Conservation (phyloP, 139 green algal species). For the Penium margaritaceum region DNA sequence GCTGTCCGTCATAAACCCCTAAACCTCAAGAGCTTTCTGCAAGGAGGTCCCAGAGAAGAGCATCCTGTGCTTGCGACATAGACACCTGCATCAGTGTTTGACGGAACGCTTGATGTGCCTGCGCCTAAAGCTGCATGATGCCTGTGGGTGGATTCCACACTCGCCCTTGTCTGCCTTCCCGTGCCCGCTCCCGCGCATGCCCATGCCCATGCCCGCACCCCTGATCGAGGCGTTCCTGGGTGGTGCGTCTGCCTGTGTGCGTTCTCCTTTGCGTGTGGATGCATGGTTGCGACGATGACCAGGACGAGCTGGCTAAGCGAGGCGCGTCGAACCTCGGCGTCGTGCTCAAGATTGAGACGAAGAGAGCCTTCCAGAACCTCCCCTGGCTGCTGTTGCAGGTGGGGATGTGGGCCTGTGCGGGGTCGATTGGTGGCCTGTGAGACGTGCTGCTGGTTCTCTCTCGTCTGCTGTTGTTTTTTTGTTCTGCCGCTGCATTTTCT, state of each 20-base stretch:
- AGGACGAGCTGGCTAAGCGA: constrained; percentile 34
- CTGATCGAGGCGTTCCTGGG: no score
- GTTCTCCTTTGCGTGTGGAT: no score
- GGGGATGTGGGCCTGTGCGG: neutral
- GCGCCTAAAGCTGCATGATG: neutral
- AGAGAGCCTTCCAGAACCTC: constrained; percentile 34
- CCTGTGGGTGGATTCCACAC: no score
- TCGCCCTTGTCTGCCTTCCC: no score
- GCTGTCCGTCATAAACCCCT: neutral
- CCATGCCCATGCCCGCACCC: no score
- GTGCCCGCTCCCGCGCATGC: no score
- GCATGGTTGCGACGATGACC: no score
- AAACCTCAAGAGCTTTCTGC: constrained; percentile 8
- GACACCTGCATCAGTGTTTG: no score
- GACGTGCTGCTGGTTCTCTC: neutral
- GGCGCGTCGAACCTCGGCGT: constrained; percentile 12
- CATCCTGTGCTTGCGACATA: no score
- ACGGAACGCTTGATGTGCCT: no score
- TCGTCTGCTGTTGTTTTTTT: neutral
- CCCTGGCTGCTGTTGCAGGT: constrained; percentile 40
- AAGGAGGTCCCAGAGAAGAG: constrained; percentile 29
- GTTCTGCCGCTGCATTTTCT: neutral
- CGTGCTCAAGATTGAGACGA: constrained; percentile 44
- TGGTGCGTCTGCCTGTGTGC: no score
- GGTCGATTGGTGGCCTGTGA: neutral